Conservation (phyloP, 2,329 filamentous ascomycete genomes). For the Parasarocladium wereldwijsianum region DNA sequence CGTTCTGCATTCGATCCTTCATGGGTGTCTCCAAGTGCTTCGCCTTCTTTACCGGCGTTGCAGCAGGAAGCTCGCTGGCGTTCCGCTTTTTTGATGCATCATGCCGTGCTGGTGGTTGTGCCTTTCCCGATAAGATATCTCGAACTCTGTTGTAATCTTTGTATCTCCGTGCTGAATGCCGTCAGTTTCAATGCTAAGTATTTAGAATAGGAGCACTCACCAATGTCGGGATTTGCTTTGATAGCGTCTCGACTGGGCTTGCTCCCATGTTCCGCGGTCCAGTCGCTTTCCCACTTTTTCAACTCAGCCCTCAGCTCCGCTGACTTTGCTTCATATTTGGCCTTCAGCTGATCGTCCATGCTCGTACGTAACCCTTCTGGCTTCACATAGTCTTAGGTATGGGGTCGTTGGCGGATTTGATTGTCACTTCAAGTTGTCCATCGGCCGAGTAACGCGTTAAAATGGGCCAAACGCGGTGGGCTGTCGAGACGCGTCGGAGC, state of each 20-base stretch:
- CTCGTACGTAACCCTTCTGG: slow-evolving; percentile 4
- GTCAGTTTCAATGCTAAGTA: slow-evolving; percentile 2
- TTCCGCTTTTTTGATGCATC: slow-evolving; percentile 26
- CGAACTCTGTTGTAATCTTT: slow-evolving; percentile 58
- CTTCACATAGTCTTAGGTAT: too few relatives aligned
- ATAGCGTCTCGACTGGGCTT: slow-evolving; percentile 65
- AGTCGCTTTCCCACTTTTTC: slow-evolving; percentile 61
- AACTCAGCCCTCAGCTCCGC: slow-evolving; percentile 50
- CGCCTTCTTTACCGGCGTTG: slow-evolving; percentile 37
- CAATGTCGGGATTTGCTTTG: slow-evolving; percentile 56
- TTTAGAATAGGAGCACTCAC: slow-evolving; percentile 25
- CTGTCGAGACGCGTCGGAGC: too few relatives aligned
- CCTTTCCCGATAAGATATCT: slow-evolving; percentile 41
- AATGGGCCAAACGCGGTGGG: too few relatives aligned
- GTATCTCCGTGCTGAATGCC: slow-evolving; percentile 49
- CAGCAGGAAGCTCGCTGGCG: slow-evolving; percentile 16
- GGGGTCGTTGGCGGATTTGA: too few relatives aligned
- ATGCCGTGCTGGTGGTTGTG: slow-evolving; percentile 23
- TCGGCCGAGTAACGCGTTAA: too few relatives aligned
- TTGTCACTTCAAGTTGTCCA: too few relatives aligned
- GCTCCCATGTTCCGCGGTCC: slow-evolving; percentile 47
- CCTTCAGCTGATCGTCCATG: slow-evolving; percentile 32
- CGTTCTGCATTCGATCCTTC: slow-evolving; percentile 21
- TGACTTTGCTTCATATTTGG: slow-evolving; percentile 32
- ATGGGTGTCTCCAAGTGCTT: slow-evolving; percentile 33